Percentiles rank a stretch among this genome's conserved stretches.
These are phyloP conservation scores for Leptographium lundbergii DNA, from an alignment of 2,329 filamentous ascomycete genomes.

Conservation along the genomic window DNA sequence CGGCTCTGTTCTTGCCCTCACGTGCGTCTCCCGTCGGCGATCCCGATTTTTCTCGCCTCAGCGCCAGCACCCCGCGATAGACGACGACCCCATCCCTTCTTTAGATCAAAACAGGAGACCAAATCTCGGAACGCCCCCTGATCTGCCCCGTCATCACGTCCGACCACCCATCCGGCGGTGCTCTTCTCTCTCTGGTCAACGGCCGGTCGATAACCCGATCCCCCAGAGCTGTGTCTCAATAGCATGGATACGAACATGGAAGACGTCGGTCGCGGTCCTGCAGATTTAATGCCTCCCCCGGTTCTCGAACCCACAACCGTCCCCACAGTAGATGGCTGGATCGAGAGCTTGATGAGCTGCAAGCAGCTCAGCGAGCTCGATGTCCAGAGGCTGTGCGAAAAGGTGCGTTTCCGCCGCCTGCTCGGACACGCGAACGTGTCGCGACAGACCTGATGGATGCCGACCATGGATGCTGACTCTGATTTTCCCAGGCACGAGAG, in stretches of 20 bases:
- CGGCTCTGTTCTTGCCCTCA: background rate
- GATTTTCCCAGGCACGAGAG: slow-evolving; percentile 61
- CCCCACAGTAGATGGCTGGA: slow-evolving; percentile 92
- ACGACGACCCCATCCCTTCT: background rate
- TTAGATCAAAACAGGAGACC: background rate
- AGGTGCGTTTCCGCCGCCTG: slow-evolving; percentile 46
- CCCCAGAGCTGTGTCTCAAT: background rate
- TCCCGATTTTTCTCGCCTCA: background rate
- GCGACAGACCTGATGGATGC: background rate
- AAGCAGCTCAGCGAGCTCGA: slow-evolving; percentile 94
- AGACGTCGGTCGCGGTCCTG: slow-evolving; percentile 79
- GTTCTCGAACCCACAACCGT: slow-evolving; percentile 71
- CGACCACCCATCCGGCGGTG: background rate
- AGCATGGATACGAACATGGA: slow-evolving; percentile 99
- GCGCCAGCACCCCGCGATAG: background rate
- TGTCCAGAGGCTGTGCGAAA: slow-evolving; percentile 93
- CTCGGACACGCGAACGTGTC: background rate
- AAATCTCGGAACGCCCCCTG: background rate
- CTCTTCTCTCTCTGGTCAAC: background rate
- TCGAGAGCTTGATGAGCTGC: slow-evolving; percentile 95
- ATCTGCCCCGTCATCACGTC: background rate
- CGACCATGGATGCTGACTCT: background rate
- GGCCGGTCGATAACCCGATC: background rate
- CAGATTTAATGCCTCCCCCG: slow-evolving; percentile 60
- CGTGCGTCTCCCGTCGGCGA: background rate